Percentiles rank a stretch among this genome's conserved stretches.
Conservation (phyloP, 2,329 filamentous ascomycete species). For the Neofusicoccum laricinum region DNA sequence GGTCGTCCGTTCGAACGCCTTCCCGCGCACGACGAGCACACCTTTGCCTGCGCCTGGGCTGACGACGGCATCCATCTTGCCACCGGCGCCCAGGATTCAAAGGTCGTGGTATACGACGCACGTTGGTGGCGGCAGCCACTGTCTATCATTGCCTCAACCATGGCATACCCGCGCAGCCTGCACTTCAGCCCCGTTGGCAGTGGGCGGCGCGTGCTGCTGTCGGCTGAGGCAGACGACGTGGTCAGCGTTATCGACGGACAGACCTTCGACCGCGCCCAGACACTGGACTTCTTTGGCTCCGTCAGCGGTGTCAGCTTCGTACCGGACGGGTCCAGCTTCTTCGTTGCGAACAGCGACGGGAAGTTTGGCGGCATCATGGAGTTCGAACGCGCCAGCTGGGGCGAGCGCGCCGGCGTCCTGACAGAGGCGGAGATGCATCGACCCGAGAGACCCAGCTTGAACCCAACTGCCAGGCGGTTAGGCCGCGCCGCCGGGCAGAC, state of each 20-base stretch:
- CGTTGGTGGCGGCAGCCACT: slow-evolving; percentile 61
- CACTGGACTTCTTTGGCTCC: slow-evolving; percentile 71
- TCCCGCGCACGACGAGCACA: slow-evolving; percentile 65
- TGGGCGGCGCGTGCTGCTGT: slow-evolving; percentile 64
- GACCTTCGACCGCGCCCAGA: slow-evolving; percentile 64
- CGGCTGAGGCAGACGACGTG: slow-evolving; percentile 73
- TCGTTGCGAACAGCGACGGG: slow-evolving; percentile 64
- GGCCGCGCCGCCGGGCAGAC: neutral
- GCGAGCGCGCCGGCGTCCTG: slow-evolving; percentile 17
- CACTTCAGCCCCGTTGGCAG: slow-evolving; percentile 70
- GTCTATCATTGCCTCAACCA: slow-evolving; percentile 59
- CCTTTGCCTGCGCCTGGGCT: slow-evolving; percentile 77
- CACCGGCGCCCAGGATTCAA: slow-evolving; percentile 73
- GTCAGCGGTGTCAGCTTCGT: slow-evolving; percentile 67
- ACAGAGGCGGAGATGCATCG: neutral
- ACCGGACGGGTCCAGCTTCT: slow-evolving; percentile 65
- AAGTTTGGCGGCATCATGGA: slow-evolving; percentile 66
- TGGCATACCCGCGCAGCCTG: slow-evolving; percentile 67
- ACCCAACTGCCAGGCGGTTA: neutral
- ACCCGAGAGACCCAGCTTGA: neutral
- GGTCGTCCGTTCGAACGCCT: slow-evolving; percentile 58
- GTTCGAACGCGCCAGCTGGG: slow-evolving; percentile 49
- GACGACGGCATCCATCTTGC: slow-evolving; percentile 73
- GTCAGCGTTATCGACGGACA: slow-evolving; percentile 68
- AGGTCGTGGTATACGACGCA: slow-evolving; percentile 73